phyloP scores from a whole-genome alignment of 2,329 filamentous ascomycete genomes.

The Aspergillus intermedius region DNA sequence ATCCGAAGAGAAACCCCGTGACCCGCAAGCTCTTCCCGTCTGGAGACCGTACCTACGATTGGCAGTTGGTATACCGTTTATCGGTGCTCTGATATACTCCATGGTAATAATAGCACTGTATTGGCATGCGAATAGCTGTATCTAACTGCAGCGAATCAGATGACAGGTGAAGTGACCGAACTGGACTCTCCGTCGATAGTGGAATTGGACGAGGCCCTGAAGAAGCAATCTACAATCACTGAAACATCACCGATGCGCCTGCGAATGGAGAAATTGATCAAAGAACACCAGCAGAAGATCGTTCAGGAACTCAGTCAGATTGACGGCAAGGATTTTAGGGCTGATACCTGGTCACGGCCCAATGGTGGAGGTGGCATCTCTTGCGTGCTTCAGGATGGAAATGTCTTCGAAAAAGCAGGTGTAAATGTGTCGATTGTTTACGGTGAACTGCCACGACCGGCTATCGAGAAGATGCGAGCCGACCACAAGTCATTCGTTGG shows the following conservation, averaged over 20 bases:
- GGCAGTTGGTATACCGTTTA: slow-evolving; percentile 44
- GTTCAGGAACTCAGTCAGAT: slow-evolving; percentile 74
- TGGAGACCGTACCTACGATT: slow-evolving; percentile 44
- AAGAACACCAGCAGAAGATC: slow-evolving; percentile 83
- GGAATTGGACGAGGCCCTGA: slow-evolving; percentile 74
- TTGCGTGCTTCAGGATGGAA: slow-evolving; percentile 90
- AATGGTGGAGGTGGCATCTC: slow-evolving; percentile 90
- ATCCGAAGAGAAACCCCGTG: slow-evolving; percentile 14
- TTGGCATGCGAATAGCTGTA: not conserved
- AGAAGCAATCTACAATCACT: slow-evolving; percentile 68
- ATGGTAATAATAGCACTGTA: slow-evolving; percentile 37
- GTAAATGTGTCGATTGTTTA: slow-evolving; percentile 95
- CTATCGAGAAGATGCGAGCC: slow-evolving; percentile 85
- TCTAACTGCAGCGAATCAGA: slow-evolving; percentile 14
- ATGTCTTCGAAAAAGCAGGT: slow-evolving; percentile 95
- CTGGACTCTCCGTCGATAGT: slow-evolving; percentile 59
- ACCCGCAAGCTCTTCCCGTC: slow-evolving; percentile 29
- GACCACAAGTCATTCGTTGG: slow-evolving; percentile 87
- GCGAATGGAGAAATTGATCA: slow-evolving; percentile 95
- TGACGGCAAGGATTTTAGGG: slow-evolving; percentile 73
- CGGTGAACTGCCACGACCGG: slow-evolving; percentile 76
- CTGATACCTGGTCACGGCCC: slow-evolving; percentile 80
- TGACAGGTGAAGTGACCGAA: slow-evolving; percentile 32
- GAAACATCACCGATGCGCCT: slow-evolving; percentile 88
- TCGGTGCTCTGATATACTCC: slow-evolving; percentile 45